Conservation (phyloP, 805 yeast genomes). For the Candida andamanensis region DNA sequence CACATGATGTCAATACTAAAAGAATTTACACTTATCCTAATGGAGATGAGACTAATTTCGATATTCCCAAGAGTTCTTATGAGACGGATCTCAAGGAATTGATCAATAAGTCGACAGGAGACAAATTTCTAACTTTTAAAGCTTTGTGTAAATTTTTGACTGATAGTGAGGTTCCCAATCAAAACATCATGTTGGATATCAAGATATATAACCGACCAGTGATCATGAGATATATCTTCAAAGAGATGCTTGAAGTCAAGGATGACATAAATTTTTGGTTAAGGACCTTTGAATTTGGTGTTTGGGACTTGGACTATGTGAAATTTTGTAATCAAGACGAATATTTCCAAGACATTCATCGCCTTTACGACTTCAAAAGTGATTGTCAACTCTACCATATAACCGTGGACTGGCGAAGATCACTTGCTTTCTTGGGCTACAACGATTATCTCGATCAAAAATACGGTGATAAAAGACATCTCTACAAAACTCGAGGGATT, state of each 20-base stretch:
- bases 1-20: slow-evolving; percentile 37
- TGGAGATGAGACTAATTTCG: slow-evolving; percentile 31
- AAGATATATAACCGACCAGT: slow-evolving; percentile 35
- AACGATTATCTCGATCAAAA: slow-evolving; percentile 28
- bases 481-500: slow-evolving; percentile 29
- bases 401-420: slow-evolving; percentile 28
- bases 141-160: slow-evolving; percentile 26
- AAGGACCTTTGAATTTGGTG: slow-evolving; percentile 32
- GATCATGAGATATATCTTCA: slow-evolving; percentile 23
- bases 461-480: slow-evolving; percentile 17
- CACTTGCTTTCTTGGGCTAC: slow-evolving; percentile 29
- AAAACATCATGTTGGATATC: slow-evolving; percentile 34
- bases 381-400: slow-evolving; percentile 33
- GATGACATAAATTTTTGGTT: slow-evolving; percentile 35
- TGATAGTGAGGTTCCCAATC: slow-evolving; percentile 20
- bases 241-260: slow-evolving; percentile 24
- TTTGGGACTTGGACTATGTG: slow-evolving; percentile 36
- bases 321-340: slow-evolving; percentile 37
- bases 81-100: slow-evolving; percentile 23
- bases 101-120: slow-evolving; percentile 28
- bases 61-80: slow-evolving; percentile 28
- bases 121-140: slow-evolving; percentile 26
- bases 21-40: slow-evolving; percentile 30
- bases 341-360: slow-evolving; percentile 24
- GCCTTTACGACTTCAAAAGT: slow-evolving; percentile 7